Percentiles rank a stretch among this genome's conserved stretches.
phyloP scores from a whole-genome alignment of 495 filamentous ascomycete genomes.

The Penicillium roqueforti region DNA sequence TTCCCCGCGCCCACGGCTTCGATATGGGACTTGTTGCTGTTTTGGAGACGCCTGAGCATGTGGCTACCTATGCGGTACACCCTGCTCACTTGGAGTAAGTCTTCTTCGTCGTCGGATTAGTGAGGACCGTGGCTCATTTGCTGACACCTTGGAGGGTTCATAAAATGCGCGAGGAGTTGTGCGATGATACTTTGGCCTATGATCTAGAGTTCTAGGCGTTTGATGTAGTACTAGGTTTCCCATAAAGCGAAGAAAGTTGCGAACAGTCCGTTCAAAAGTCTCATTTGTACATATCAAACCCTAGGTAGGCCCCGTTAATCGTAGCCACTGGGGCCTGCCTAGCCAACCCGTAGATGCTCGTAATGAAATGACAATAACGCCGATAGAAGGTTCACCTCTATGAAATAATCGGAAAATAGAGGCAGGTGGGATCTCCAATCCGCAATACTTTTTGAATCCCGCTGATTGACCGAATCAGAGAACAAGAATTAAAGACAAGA shows the following conservation, averaged over 20 bases:
- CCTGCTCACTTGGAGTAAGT: constrained; percentile 41
- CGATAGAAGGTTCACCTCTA: constrained; percentile 18
- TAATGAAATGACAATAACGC: constrained; percentile 24
- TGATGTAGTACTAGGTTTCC: too few relatives aligned
- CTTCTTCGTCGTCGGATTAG: not conserved
- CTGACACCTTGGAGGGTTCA: constrained; percentile 29
- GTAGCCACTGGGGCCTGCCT: not conserved
- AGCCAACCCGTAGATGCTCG: constrained; percentile 13
- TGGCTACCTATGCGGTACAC: constrained; percentile 35
- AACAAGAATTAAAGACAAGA: constrained; percentile 17
- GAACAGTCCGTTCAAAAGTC: constrained; percentile 1
- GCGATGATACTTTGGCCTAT: constrained; percentile 45
- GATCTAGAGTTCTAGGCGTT: constrained; percentile 37
- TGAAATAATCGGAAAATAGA: constrained; percentile 8
- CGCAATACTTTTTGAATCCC: constrained; percentile 26
- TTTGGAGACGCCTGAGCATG: constrained; percentile 35
- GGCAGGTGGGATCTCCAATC: constrained; percentile 17
- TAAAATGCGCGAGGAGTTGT: constrained; percentile 40
- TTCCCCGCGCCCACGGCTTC: constrained; percentile 41
- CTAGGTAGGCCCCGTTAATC: not conserved
- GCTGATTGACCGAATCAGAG: constrained; percentile 15
- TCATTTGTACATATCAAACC: constrained; percentile 12
- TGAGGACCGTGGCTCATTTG: not conserved
- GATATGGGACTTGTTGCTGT: constrained; percentile 43
- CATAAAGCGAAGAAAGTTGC: not conserved